These are phyloP conservation scores for Chlorella sp. DNA, from an alignment of 139 green algal species.

Conservation along the genomic window DNA sequence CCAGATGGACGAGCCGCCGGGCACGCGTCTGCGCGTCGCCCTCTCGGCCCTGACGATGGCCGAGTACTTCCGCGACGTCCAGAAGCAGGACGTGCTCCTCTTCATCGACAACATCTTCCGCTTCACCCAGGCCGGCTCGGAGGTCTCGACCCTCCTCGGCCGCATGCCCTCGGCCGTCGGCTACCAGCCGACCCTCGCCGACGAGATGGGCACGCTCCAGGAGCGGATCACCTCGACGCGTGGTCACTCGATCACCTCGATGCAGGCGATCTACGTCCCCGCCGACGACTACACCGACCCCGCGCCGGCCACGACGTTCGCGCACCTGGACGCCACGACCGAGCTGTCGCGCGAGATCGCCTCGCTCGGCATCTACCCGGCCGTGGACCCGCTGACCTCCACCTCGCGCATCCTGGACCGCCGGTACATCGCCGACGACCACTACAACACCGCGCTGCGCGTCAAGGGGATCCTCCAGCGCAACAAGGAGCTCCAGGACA, in stretches of 20 bases:
- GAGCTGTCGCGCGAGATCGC: slow-evolving; percentile 97
- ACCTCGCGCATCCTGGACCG: slow-evolving; percentile 96
- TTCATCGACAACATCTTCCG: slow-evolving; percentile 99
- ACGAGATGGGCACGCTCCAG: slow-evolving; percentile 94
- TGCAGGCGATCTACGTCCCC: slow-evolving; percentile 98
- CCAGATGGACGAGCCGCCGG: slow-evolving; percentile 99
- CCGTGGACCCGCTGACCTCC: slow-evolving; percentile 98
- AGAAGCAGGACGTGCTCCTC: slow-evolving; percentile 99
- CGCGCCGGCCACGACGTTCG: slow-evolving; percentile 96
- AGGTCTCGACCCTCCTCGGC: slow-evolving; percentile 97
- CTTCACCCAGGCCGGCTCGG: slow-evolving; percentile 98
- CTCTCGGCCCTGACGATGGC: slow-evolving; percentile 97
- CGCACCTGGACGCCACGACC: slow-evolving; percentile 98
- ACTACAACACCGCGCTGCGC: slow-evolving; percentile 89
- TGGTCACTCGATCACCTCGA: slow-evolving; percentile 98
- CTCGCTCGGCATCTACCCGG: slow-evolving; percentile 99
- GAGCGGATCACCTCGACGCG: slow-evolving; percentile 98
- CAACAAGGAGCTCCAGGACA: slow-evolving; percentile 98
- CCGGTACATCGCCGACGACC: slow-evolving; percentile 90
- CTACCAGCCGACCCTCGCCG: slow-evolving; percentile 98
- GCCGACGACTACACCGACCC: slow-evolving; percentile 98
- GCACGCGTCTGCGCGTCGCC: slow-evolving; percentile 94
- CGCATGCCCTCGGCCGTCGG: slow-evolving; percentile 98
- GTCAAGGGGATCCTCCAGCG: slow-evolving; percentile 98
- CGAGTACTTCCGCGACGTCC: slow-evolving; percentile 98